Conservation (phyloP, 2,329 filamentous ascomycete species). For the Fusarium pininemorale region DNA sequence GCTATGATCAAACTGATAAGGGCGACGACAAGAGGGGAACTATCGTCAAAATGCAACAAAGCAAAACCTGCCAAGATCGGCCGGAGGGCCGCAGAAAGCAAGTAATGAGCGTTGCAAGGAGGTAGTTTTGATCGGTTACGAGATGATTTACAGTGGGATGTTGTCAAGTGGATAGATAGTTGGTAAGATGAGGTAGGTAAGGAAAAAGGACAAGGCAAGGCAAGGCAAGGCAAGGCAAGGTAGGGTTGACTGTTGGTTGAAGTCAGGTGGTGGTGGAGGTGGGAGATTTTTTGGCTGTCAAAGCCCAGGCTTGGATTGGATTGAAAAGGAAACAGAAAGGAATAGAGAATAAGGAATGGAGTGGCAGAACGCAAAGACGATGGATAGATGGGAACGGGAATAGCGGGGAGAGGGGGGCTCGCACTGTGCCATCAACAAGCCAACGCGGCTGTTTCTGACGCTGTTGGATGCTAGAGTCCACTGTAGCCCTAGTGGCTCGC, state of each 20-base stretch:
- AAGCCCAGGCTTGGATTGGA: constrained; percentile 30
- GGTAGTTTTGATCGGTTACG: constrained; percentile 21
- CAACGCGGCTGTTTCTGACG: constrained; percentile 26
- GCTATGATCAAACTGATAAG: constrained; percentile 26
- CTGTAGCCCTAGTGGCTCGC: constrained; percentile 32
- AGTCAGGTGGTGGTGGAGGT: constrained; percentile 36
- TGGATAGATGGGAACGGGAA: constrained; percentile 42
- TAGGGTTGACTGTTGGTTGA: constrained; percentile 16
- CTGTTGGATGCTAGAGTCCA: constrained; percentile 27
- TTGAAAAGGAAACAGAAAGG: constrained; percentile 37
- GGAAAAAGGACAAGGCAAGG: background rate
- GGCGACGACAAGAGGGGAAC: constrained; percentile 31
- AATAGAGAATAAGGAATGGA: constrained; percentile 28
- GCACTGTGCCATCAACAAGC: constrained; percentile 32
- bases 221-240: background rate
- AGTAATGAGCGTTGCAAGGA: constrained; percentile 17
- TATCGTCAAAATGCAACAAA: constrained; percentile 21
- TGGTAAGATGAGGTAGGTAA: background rate
- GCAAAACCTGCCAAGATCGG: constrained; percentile 31
- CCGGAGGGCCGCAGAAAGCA: constrained; percentile 34
- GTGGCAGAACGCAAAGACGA: constrained; percentile 38
- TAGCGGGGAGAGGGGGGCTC: constrained; percentile 18
- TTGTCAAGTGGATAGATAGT: constrained; percentile 29
- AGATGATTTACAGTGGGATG: constrained; percentile 28
- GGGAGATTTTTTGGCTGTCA: constrained; percentile 41